Base-by-base conservation (phyloP, 495 filamentous ascomycete species). In the Xylaria longipes region DNA sequence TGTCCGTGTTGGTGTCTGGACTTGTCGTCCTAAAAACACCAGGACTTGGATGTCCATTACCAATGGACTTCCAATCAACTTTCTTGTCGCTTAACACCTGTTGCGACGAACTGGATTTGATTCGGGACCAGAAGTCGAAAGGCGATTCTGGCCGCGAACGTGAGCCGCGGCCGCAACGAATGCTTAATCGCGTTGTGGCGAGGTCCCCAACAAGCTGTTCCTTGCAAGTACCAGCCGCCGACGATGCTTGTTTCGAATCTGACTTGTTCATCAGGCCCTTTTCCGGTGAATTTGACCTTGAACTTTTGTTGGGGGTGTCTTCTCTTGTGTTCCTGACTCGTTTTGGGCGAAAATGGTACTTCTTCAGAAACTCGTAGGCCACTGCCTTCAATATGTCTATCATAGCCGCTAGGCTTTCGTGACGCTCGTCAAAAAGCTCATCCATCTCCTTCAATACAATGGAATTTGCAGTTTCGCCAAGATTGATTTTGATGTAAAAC, bases 401-500 rank as follows among this genome's bases (percentile, higher is more conserved):
- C 5, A 92, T 88, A 0, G 71, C 64, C 3, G 73, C 76, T 22
- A 90, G 72, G n/a, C 77, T 77, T 20, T 77, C 74, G 7, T 70
- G 69, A 41, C 78, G 77, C 37, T 82, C 78, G 43, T 85, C 80
- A 0, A 87, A 69, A 6, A 84, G 48, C 0, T 81, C 74, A 25
- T 83, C 74, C 2, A 76, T 61, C 39, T 66, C 31, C 5, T 46
- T 15, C 15, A 43, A 66, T 29, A 7, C n/a, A 25, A 56, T 29
- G 20, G 17, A 39, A 50, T 66, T 56, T 7, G 61, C 35, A 6
- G 61, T 54, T 5, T 73, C 65, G 17, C 79, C 75, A 6, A 88
- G 72, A 4, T 85, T 82, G n/a, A 99, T 89, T 9, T 89, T 89
- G 43, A 99, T 84, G 76, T 91, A 91, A 74, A 97, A 98, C 92